phyloP scores from a whole-genome alignment of 2,329 filamentous ascomycete species.

The Chaetothyriales sp. region DNA sequence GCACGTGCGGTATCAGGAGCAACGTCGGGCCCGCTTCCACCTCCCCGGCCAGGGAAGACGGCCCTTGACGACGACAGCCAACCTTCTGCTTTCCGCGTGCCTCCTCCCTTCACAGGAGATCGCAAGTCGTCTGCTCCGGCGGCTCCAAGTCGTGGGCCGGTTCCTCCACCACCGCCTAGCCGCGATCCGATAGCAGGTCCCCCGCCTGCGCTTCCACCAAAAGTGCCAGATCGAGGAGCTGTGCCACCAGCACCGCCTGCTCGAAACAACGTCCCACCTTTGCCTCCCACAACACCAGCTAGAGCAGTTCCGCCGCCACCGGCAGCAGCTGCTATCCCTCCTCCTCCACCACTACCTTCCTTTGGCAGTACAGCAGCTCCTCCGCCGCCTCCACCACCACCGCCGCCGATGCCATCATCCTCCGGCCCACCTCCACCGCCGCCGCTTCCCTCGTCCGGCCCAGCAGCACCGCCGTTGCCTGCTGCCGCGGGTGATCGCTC shows the following conservation, averaged over 20 bases:
- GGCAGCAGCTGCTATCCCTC: slow-evolving; percentile 25
- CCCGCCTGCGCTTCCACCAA: slow-evolving; percentile 56
- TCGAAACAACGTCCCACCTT: slow-evolving; percentile 28
- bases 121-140: slow-evolving; percentile 48
- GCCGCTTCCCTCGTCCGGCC: slow-evolving; percentile 29
- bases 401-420: slow-evolving; percentile 18
- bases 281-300: slow-evolving; percentile 37
- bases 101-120: slow-evolving; percentile 61
- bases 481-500: slow-evolving; percentile 25
- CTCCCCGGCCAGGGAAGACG: slow-evolving; percentile 54
- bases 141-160: slow-evolving; percentile 55
- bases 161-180: slow-evolving; percentile 55
- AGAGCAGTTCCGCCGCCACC: slow-evolving; percentile 30
- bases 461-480: slow-evolving; percentile 30
- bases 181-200: slow-evolving; percentile 35
- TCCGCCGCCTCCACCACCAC: slow-evolving; percentile 23
- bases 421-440: slow-evolving; percentile 31
- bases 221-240: slow-evolving; percentile 8
- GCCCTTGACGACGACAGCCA: slow-evolving; percentile 50
- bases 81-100: slow-evolving; percentile 54
- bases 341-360: slow-evolving; percentile 30
- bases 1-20: slow-evolving; percentile 24
- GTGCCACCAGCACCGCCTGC: slow-evolving; percentile 34
- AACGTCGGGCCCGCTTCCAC: slow-evolving; percentile 49
- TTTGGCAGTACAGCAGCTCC: slow-evolving; percentile 17